A percentile compares a stretch with the other conserved stretches of the same genome.
Evolutionary conservation across 257 asterid species (phyloP).

Genomic region (Leonotis leonurus): DNA sequence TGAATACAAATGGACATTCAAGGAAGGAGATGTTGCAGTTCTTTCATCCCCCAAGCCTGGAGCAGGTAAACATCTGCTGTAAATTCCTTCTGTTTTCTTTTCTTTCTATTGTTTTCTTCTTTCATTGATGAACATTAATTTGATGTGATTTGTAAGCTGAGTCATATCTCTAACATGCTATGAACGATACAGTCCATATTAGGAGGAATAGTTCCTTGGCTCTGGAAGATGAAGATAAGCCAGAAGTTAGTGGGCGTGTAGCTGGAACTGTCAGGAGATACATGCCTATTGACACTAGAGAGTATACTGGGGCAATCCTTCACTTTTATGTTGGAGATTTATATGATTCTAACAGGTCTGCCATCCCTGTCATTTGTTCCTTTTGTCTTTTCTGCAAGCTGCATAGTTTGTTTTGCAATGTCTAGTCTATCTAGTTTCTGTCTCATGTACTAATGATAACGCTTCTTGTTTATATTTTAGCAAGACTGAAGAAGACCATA

Average conservation of each 20-base stretch:
- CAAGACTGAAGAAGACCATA: constrained; percentile 73
- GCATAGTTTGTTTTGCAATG: not conserved
- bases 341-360: constrained; percentile 70
- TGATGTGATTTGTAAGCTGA: constrained; percentile 12
- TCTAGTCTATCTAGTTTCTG: constrained; percentile 7
- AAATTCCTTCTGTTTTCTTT: not conserved
- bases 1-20: constrained; percentile 83
- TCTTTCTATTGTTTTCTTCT: too few relatives aligned
- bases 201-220: constrained; percentile 50
- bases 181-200: constrained; percentile 40
- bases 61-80: constrained; percentile 44
- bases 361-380: constrained; percentile 4
- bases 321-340: constrained; percentile 90
- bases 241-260: constrained; percentile 74
- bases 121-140: not conserved
- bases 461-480: constrained; percentile 27
- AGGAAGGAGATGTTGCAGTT: constrained; percentile 99
- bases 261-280: constrained; percentile 97
- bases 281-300: constrained; percentile 85
- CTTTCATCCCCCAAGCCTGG: constrained; percentile 91
- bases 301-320: constrained; percentile 79
- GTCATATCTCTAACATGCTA: constrained; percentile 5
- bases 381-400: not conserved
- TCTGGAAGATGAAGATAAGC: constrained; percentile 62
- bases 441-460: constrained; percentile 9